Base-by-base conservation (phyloP, 495 filamentous ascomycete genomes). In the Xylaria nigripes region DNA sequence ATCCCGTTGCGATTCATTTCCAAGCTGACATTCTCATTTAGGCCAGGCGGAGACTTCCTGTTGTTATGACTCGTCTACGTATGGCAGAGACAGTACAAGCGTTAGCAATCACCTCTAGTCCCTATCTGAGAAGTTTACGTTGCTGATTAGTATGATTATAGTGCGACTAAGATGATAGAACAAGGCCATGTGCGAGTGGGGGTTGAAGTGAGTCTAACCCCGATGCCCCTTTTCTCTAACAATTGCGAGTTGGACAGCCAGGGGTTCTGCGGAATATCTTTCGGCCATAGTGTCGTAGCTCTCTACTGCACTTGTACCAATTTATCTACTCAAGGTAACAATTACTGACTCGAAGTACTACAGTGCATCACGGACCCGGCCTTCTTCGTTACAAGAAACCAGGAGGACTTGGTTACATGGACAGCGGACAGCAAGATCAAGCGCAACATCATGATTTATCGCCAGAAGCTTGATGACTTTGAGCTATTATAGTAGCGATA, bases 401-500 rank as follows among this genome's bases (percentile, higher is more conserved):
- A 95, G 84, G 93, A 97, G 73, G 93, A 98, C 70, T 96, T 92
- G 54, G 86, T 98, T 22, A 97, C 93, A 3, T 98, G 93, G 93
- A 87, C 92, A 25, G 89, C 94, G 60, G 86, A 86, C 48, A 91
- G 86, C 68, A 96, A 96, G 86, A 95, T 97, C 73, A 96, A 93
- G 84, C 78, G 86, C 64, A 92, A 86, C 61, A 91, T 96, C 52
- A 81, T 95, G 81, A 85, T 83, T 65, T 98, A 97, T 67, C 82
- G 90, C 54, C 89, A 95, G 69, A 89, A 95, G 73, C 67, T 95
- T 73, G 93, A 98, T 75, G 93, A 98, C 71, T 97, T 92, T 65
- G 94, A 97, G 75, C 74, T 96, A 61, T 73, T 96, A 60, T 94
- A 54, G 36, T 24, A 2, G 23, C 9, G 9, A 43, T 18, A 42